phyloP scores from a whole-genome alignment of 805 yeast genomes.

The Starmerella floricola region DNA sequence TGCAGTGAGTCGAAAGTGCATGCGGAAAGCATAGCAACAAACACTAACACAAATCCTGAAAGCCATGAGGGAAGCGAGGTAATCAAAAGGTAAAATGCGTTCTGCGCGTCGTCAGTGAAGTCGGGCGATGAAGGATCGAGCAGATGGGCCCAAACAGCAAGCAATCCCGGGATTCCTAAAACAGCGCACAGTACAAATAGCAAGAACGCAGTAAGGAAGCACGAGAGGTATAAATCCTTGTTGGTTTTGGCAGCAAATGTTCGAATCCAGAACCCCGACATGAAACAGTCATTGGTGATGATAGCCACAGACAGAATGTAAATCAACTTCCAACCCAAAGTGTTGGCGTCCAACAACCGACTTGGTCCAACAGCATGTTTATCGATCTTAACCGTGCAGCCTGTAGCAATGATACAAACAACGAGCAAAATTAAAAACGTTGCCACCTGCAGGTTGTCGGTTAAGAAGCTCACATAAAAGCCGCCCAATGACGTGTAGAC shows the following conservation, averaged over 20 bases:
- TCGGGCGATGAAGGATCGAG: conserved; percentile 33
- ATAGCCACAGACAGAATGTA: conserved; percentile 79
- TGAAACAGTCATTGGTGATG: conserved; percentile 76
- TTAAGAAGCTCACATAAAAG: conserved; percentile 72
- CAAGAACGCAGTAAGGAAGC: conserved; percentile 60
- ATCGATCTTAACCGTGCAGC: conserved; percentile 52
- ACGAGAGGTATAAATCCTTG: conserved; percentile 62
- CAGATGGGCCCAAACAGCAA: conserved; percentile 84
- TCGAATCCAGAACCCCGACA: conserved; percentile 89
- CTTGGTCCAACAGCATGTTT: conserved; percentile 49
- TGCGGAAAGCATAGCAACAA: conserved; percentile 61
- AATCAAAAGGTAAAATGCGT: conserved; percentile 55
- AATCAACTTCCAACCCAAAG: conserved; percentile 78
- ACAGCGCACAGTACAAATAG: conserved; percentile 52
- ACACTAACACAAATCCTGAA: conserved; percentile 67
- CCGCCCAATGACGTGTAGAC: conserved; percentile 84
- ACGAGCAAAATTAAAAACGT: conserved; percentile 55
- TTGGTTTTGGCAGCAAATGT: conserved; percentile 79
- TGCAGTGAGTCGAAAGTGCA: conserved; percentile 84
- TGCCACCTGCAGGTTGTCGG: conserved; percentile 73
- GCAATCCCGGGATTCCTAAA: conserved; percentile 70
- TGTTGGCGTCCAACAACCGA: conserved; percentile 51
- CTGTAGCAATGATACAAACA: conserved; percentile 68
- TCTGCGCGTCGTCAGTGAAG: conserved; percentile 45
- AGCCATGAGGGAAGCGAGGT: conserved; percentile 74